Evolutionary conservation across 495 filamentous ascomycete genomes (phyloP), one percentile per base, ranked within the genome.

Genomic region (Sporormia fimetaria): DNA sequence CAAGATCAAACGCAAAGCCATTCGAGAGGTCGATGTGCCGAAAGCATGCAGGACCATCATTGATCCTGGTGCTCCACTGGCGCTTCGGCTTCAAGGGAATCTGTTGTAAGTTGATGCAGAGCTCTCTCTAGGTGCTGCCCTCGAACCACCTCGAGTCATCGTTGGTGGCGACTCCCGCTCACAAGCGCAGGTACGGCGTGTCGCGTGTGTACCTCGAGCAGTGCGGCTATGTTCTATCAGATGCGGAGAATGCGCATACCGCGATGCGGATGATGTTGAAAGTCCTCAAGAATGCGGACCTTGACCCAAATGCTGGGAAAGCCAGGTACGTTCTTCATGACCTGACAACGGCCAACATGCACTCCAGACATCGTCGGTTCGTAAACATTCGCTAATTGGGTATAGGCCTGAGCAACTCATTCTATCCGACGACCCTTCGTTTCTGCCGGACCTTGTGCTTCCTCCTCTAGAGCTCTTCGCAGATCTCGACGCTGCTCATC

Each of bases 11-110:
- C 72, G 81, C n/a, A 94, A 87, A 57, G 79, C 83, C 8, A 94
- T 98, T 43, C 71, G 83, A 29, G 77, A 84, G 8, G 90, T 98
- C 33, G 70, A 96, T 52, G 76, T 98, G 6, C 69, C 73, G 12
- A 87, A 80, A 47, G 88, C 88, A 40, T 95, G 87, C 58, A 69
- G 76, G 32, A 87, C 82, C 4, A 93, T 98, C 54, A 75, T 80
- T 21, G 68, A 81, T 40, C 87, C 90, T 0, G 79, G 77, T 17
- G 87, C 81, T 4, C 90, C 90, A 7, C 81, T 98, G 68, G 90
- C 90, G 2, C 61, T 98, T 54, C 80, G 90, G 11, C 73, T 98
- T 22, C 90, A 98, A 59, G 85, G 87, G 7, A 94, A 81, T 52
- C 64, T 98, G 21, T 74, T 98, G 66, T 78, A 60, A 55, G 70